Evolutionary conservation across 768 basidiomycete species (phyloP).

Genomic region (Galerina sulciceps): DNA sequence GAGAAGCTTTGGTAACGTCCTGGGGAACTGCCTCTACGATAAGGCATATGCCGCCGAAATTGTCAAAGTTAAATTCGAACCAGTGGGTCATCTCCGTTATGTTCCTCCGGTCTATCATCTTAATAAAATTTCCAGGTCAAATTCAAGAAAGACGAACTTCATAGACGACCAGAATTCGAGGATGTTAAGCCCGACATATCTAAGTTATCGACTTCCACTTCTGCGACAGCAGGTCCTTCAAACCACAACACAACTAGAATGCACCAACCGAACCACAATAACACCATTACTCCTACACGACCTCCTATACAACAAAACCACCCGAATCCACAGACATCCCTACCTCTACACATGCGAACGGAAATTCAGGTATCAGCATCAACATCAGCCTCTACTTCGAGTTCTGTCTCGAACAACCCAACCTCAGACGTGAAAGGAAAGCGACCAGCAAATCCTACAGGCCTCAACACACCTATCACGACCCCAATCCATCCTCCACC

Average conservation of each 20-base stretch:
- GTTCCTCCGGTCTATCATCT: background rate
- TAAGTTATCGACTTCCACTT: slow-evolving; percentile 7
- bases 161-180: slow-evolving; percentile 73
- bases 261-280: slow-evolving; percentile 10
- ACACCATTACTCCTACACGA: slow-evolving; percentile 22
- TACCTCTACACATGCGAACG: slow-evolving; percentile 45
- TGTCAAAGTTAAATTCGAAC: slow-evolving; percentile 82
- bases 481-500: slow-evolving; percentile 23
- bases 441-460: slow-evolving; percentile 4
- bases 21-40: slow-evolving; percentile 98
- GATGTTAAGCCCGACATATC: slow-evolving; percentile 42
- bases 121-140: slow-evolving; percentile 51
- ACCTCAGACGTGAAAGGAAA: slow-evolving; percentile 13
- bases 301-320: slow-evolving; percentile 25
- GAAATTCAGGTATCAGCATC: slow-evolving; percentile 18
- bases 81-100: slow-evolving; percentile 52
- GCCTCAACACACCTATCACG: slow-evolving; percentile 34
- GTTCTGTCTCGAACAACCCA: background rate
- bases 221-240: slow-evolving; percentile 4
- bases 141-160: slow-evolving; percentile 67
- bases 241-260: slow-evolving; percentile 8
- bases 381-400: slow-evolving; percentile 13
- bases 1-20: slow-evolving; percentile 89
- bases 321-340: slow-evolving; percentile 31
- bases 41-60: slow-evolving; percentile 86